Evolutionary conservation across 2,329 filamentous ascomycete species (phyloP), one percentile per base, ranked within the genome.

Genomic region (Neonectria sp.): DNA sequence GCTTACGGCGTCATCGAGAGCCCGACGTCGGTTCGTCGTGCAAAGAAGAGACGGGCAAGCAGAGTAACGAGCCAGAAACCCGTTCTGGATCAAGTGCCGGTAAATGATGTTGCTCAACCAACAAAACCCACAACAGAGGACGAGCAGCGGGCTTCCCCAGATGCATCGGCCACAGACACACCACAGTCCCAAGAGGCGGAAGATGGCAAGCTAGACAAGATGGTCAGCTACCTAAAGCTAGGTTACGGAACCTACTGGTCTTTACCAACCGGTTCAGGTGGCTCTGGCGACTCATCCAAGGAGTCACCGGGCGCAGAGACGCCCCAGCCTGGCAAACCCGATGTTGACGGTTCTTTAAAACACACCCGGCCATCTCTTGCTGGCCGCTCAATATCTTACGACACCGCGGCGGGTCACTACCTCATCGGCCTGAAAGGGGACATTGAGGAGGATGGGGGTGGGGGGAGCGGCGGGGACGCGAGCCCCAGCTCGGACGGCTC

Each of bases 1-100:
- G 91, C 95, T 2, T 98, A 97, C 78, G 95, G 95, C 4, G 89
- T 98, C 7, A 88, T 89, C 60, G 92, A 97, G 40, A 95, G 94
- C 71, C 93, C 94, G 15, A 89, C 88, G 2, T 91, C 93, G 1
- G 86, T 87, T 66, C 88, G 92, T 35, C 85, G 86, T 55, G 80
- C 82, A 70, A 87, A 79, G 75, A 78, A 71, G 27, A 80, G 75
- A 60, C 80, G 82, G 77, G 62, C 65, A 2, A 60, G 63, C 55
- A 72, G 71, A 43, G 63, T 65, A 29, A 43, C 53, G 6, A 60
- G 60, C 24, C 69, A 68, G 12, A 55, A 65, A 49, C 49, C 59
- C 15, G 31, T 52, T 29, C 27, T 46, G 29, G 48, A 48, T 9
- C 66, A 68, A 27, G n/a, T 48, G 17, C 55, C 49, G 27, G 29